Conservation (phyloP, 108 stramenopile genomes). For the Aurantiochytrium sp. region DNA sequence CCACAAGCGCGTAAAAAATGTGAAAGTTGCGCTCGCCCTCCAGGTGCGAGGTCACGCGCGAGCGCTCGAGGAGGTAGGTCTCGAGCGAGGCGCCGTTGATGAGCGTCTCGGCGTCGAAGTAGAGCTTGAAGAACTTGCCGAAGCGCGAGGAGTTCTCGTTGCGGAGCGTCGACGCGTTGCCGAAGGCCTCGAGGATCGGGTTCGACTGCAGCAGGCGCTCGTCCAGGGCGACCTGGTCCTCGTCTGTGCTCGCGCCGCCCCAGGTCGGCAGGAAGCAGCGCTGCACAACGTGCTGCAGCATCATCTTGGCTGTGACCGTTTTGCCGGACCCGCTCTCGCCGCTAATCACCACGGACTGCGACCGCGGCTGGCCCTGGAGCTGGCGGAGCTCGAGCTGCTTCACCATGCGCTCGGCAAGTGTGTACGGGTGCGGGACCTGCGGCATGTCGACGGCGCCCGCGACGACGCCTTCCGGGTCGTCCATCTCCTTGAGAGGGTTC, state of each 20-base stretch:
- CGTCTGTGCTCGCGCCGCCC: not conserved
- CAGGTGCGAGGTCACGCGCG: slow-evolving; percentile 46
- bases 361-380: not conserved
- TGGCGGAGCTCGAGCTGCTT: not conserved
- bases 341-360: slow-evolving; percentile 7
- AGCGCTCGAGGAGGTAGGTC: slow-evolving; percentile 61
- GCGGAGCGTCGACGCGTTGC: slow-evolving; percentile 43
- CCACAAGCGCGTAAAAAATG: slow-evolving; percentile 58
- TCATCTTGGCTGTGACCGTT: slow-evolving; percentile 27
- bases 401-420: not conserved
- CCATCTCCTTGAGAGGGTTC: slow-evolving; percentile 18
- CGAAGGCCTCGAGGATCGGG: slow-evolving; percentile 48
- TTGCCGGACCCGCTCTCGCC: slow-evolving; percentile 35
- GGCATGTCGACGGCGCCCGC: not conserved
- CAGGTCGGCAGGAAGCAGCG: not conserved
- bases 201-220: slow-evolving; percentile 37
- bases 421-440: slow-evolving; percentile 30
- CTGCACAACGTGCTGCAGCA: not conserved
- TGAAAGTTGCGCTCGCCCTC: slow-evolving; percentile 59
- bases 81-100: not conserved
- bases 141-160: slow-evolving; percentile 41
- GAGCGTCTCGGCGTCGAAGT: not conserved
- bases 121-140: slow-evolving; percentile 37
- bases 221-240: slow-evolving; percentile 15
- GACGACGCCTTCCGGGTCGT: not conserved